Evolutionary conservation across 768 basidiomycete species (phyloP).

Genomic region (Hydnomerulius pinastri): DNA sequence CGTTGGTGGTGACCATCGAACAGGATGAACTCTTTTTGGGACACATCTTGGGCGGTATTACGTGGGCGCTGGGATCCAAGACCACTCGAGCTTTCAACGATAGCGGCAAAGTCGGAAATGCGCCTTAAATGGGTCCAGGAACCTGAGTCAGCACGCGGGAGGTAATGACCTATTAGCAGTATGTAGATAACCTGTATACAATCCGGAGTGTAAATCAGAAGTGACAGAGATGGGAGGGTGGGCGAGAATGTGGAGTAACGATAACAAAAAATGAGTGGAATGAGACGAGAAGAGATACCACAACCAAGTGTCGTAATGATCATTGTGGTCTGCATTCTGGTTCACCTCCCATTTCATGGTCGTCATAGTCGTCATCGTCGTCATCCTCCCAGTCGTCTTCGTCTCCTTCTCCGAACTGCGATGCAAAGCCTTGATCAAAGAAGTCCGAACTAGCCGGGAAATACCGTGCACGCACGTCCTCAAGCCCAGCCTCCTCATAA

Average conservation of each 20-base stretch:
- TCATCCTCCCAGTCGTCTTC: slow-evolving; percentile 74
- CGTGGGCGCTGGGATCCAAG: slow-evolving; percentile 69
- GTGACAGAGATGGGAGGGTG: slow-evolving; percentile 7
- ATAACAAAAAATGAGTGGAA: slow-evolving; percentile 11
- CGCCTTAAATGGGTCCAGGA: slow-evolving; percentile 7
- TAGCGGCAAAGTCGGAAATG: slow-evolving; percentile 60
- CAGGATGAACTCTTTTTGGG: slow-evolving; percentile 68
- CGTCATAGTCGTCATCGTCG: slow-evolving; percentile 59
- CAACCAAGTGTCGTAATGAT: slow-evolving; percentile 15
- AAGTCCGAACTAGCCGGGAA: slow-evolving; percentile 72
- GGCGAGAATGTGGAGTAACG: slow-evolving; percentile 17
- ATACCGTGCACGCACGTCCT: slow-evolving; percentile 81
- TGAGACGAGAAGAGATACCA: slow-evolving; percentile 9
- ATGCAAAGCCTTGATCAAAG: slow-evolving; percentile 73
- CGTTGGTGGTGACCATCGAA: slow-evolving; percentile 3
- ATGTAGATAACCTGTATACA: slow-evolving; percentile 27
- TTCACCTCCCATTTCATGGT: slow-evolving; percentile 39
- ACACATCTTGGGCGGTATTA: slow-evolving; percentile 76
- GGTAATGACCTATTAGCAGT: slow-evolving; percentile 21
- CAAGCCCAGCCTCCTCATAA: slow-evolving; percentile 77
- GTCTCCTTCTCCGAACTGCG: slow-evolving; percentile 72
- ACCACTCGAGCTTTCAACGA: slow-evolving; percentile 70
- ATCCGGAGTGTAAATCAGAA: slow-evolving; percentile 29
- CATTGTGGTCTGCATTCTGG: slow-evolving; percentile 68
- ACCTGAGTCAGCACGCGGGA: slow-evolving; percentile 1